Evolutionary conservation across 139 green algal genomes (phyloP).

Genomic region (Chlorella ohadii): DNA sequence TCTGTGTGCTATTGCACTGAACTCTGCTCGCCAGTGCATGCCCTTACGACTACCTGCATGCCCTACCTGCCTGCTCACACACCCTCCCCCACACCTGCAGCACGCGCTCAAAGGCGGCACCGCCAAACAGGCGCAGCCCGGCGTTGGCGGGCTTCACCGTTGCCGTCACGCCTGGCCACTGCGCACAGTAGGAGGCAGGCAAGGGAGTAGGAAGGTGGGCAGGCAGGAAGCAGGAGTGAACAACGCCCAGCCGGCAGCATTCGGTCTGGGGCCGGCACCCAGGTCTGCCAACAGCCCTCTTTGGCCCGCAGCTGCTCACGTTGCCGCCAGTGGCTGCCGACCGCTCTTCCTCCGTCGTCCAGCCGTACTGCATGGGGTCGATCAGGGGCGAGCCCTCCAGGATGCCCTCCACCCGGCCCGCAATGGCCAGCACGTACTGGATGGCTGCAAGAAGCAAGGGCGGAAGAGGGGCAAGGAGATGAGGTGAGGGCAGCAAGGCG

Average conservation of each 20-base stretch:
- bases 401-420: slow-evolving; percentile 61
- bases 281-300: too few species aligned
- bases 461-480: too few species aligned
- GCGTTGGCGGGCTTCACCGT: slow-evolving; percentile 69
- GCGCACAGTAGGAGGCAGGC: not conserved
- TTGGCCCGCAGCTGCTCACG: not conserved
- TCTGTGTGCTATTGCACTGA: too few species aligned
- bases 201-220: too few species aligned
- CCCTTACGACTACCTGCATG: too few species aligned
- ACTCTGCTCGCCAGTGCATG: too few species aligned
- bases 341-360: slow-evolving; percentile 85
- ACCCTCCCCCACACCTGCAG: slow-evolving; percentile 84
- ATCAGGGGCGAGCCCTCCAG: slow-evolving; percentile 72
- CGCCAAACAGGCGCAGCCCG: slow-evolving; percentile 88
- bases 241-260: too few species aligned
- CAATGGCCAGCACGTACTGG: slow-evolving; percentile 42
- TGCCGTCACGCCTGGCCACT: slow-evolving; percentile 26
- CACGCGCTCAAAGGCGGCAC: slow-evolving; percentile 91
- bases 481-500: not conserved
- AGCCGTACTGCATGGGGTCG: slow-evolving; percentile 81
- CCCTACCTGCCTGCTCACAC: too few species aligned
- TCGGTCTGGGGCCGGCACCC: too few species aligned
- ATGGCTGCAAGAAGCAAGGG: slow-evolving; percentile 44
- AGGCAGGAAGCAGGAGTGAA: too few species aligned
- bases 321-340: slow-evolving; percentile 9